Percentiles rank a stretch among this genome's conserved stretches.
Conservation (phyloP, 345 rosid species). For the Physaria fendleri region DNA sequence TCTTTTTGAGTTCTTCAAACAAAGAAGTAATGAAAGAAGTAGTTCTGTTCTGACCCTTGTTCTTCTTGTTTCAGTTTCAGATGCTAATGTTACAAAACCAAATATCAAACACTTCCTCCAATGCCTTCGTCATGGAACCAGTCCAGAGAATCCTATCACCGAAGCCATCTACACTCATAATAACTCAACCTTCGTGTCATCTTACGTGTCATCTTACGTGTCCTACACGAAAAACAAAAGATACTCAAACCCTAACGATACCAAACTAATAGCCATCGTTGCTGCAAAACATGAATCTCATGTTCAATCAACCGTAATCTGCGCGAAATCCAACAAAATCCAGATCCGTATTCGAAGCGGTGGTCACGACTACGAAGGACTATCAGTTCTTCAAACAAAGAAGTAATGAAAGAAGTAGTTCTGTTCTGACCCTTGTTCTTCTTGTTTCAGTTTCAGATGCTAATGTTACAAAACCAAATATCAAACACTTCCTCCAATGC, state of each 20-base stretch:
- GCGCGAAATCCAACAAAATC: constrained; percentile 15
- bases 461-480: not conserved
- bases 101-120: no score
- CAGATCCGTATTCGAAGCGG: constrained; percentile 31
- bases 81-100: no score
- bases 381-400: not conserved
- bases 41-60: no score
- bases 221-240: constrained; percentile 24
- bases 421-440: not conserved
- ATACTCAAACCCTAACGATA: constrained; percentile 5
- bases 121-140: no score
- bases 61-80: no score
- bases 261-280: constrained; percentile 21
- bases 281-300: constrained; percentile 30
- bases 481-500: constrained; percentile 4
- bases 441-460: constrained; percentile 10
- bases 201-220: no score
- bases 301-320: constrained; percentile 31
- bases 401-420: constrained; percentile 7
- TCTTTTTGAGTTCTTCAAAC: no score
- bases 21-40: no score
- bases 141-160: no score
- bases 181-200: no score
- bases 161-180: no score
- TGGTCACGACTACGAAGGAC: constrained; percentile 34